These are phyloP conservation scores for Xerocomus potaroensis DNA, from an alignment of 768 basidiomycete genomes.

Conservation along the genomic window DNA sequence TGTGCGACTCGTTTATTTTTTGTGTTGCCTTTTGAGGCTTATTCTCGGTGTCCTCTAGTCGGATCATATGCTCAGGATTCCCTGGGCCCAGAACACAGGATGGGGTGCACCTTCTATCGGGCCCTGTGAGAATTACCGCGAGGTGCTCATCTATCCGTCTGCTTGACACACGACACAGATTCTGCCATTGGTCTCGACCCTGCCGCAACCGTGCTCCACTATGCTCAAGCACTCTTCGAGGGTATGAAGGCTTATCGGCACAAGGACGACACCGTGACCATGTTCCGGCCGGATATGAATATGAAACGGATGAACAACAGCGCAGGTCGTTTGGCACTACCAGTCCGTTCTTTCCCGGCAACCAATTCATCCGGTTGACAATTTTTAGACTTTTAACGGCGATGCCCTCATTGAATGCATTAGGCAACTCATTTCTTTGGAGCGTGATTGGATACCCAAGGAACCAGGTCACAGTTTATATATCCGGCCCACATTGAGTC, in stretches of 20 bases:
- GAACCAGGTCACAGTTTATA: conserved; percentile 89
- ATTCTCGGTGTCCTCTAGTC: conserved; percentile 41
- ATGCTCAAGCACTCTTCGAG: conserved; percentile 89
- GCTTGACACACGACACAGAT: conserved; percentile 16
- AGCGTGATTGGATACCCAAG: conserved; percentile 88
- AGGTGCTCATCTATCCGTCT: not conserved
- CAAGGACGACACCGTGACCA: conserved; percentile 62
- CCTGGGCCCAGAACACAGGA: conserved; percentile 65
- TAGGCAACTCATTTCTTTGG: conserved; percentile 78
- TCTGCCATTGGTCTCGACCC: conserved; percentile 23
- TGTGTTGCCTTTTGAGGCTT: conserved; percentile 6
- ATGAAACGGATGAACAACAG: conserved; percentile 93
- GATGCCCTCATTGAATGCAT: conserved; percentile 72
- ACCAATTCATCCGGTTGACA: conserved; percentile 2
- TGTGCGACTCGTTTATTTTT: conserved; percentile 38
- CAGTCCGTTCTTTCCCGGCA: conserved; percentile 40
- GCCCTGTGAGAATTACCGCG: conserved; percentile 57
- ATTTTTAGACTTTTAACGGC: conserved; percentile 66
- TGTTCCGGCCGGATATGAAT: conserved; percentile 97
- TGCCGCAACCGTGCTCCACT: conserved; percentile 76
- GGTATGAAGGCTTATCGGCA: conserved; percentile 93
- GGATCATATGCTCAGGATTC: conserved; percentile 83
- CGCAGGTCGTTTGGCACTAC: conserved; percentile 72
- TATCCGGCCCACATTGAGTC: conserved; percentile 75
- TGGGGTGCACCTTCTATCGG: conserved; percentile 82